Evolutionary conservation across 1,284 basidiomycete genomes (phyloP), one percentile per base, ranked within the genome.

Genomic region (Schizopora paradoxa): DNA sequence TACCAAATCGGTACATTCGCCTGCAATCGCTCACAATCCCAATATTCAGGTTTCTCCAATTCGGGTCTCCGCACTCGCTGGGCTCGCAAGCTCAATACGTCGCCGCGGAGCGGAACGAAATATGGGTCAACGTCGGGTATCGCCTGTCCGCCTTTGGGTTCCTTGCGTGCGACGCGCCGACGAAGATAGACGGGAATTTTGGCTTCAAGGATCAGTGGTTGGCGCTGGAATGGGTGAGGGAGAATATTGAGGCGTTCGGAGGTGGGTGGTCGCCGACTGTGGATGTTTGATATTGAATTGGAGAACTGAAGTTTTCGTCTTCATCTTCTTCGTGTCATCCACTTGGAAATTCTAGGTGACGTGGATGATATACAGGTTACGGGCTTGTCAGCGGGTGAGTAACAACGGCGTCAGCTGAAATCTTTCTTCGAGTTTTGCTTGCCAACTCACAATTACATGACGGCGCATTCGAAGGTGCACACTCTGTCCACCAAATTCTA

Each of bases 161-260:
- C 58, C 63, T 88, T 7, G 84, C 82, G 0, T 73, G 70, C 49
- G 77, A 82, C 42, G 57, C 72, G 41, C 82, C 80, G 6, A 56
- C 51, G n/a, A 59, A 63, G 27, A 58, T 88, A 28, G 65, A 68
- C 7, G 85, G 86, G 2, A 89, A 88, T 57, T 83, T 79, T 58
- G 85, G 86, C 0, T 88, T 88, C 68, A 86, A 86, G 63, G 86
- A 88, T 58, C 82, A 79, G 49, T 86, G 82, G 82, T 49, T 76
- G 7, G 76, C 75, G 0, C 57, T 81, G 10, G 63, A 73, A 56
- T 84, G 79, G 81, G 66, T 85, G 10, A 69, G 65, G 36, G 66
- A 69, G 1, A 79, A 86, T 56, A 82, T 86, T 32, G 56, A 58
- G 7, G 57, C 65, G 0, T 84, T 80, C 49, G 83, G 82, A 54